Base-by-base conservation (phyloP, 2,329 filamentous ascomycete species). In the Diaporthe helianthi region DNA sequence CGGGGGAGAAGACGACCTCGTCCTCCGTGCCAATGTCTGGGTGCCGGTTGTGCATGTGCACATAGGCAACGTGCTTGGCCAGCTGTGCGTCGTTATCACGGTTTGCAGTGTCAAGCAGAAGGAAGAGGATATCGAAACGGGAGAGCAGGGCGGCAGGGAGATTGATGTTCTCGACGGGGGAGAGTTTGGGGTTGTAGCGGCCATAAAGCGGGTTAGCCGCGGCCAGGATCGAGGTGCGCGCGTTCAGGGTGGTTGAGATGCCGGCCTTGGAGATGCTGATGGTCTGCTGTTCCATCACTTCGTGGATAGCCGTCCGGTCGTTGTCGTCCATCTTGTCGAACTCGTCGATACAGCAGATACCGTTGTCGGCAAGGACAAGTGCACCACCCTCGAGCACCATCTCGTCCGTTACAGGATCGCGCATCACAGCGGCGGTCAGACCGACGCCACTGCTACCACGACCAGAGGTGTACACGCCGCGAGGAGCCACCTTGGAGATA, bases 91-190 rank as follows among this genome's bases (percentile, higher is more conserved):
- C 96, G 0, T 89, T 87, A 74, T 99, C 96, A 72, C 94, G 92
- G 22, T 90, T 91, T 2, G 96, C 95, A 46, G 93, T 97, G 83
- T 99, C 96, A 70, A 99, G 91, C 76, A 99, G 94, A 55, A 99
- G 86, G 86, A 98, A 99, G 74, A 99, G 88, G 74, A 99, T 87
- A 79, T 99, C 96, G 81, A 99, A 99, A 88, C 96, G 93, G 70
- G 95, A 98, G 67, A 99, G 88, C 24, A 99, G 89, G 24, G 96
- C 96, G 22, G 96, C 96, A n/a, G 96, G 96, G 49, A 99, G 90
- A 81, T 99, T 99, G 82, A 99, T 99, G 81, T 99, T 99, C 80
- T 99, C 96, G 31, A 99, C 94, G 0, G 96, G 96, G 0, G 95
- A 98, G 75, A 99, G 92, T 72, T 94, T 93, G 68, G 96, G 96